phyloP scores from a whole-genome alignment of 2,329 filamentous ascomycete species.

The Aspergillus sojae region DNA sequence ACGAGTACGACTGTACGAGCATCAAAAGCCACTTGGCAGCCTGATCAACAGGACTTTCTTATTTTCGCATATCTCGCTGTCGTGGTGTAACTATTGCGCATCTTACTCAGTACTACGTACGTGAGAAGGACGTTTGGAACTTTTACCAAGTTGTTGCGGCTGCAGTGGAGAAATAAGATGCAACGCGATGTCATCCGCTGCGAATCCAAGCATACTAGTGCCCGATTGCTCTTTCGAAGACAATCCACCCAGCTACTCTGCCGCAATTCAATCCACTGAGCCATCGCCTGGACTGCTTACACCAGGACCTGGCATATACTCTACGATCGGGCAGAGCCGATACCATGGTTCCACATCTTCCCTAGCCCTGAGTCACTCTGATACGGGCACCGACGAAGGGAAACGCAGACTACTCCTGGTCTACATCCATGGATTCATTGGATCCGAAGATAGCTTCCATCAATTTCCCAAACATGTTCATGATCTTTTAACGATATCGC shows the following conservation, averaged over 20 bases:
- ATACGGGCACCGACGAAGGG: neutral
- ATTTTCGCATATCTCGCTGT: neutral
- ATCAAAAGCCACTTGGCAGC: neutral
- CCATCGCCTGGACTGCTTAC: neutral
- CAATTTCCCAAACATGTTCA: slow-evolving; percentile 89
- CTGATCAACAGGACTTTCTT: neutral
- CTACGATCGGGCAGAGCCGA: neutral
- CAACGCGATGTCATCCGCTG: neutral
- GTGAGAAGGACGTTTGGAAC: neutral
- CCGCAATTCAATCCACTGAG: neutral
- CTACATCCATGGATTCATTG: slow-evolving; percentile 90
- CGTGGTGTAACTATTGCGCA: neutral
- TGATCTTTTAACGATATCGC: slow-evolving; percentile 65
- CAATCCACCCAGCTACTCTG: neutral
- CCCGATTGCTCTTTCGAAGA: neutral
- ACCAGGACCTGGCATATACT: neutral
- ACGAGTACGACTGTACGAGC: slow-evolving; percentile 1
- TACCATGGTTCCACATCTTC: slow-evolving; percentile 6
- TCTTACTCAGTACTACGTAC: too few relatives aligned
- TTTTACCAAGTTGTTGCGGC: neutral
- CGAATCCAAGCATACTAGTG: neutral
- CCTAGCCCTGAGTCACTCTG: neutral
- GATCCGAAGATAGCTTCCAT: slow-evolving; percentile 82
- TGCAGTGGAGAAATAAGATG: neutral
- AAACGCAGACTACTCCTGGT: slow-evolving; percentile 68